These are phyloP conservation scores for Lophium mytilinum DNA, from an alignment of 495 filamentous ascomycete species.

Conservation along the genomic window DNA sequence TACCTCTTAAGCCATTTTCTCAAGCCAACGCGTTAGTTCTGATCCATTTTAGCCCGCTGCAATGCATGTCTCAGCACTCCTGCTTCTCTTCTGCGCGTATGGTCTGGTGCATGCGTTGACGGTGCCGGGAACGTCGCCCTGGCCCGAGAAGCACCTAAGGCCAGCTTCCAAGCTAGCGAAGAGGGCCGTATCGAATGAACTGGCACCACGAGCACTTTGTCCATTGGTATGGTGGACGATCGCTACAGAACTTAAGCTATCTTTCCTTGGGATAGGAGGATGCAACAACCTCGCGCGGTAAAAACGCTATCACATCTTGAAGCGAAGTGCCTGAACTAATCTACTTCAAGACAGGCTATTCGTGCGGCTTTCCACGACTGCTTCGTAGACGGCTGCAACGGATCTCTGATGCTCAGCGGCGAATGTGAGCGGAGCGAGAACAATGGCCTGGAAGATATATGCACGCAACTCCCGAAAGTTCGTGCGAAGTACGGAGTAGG, in stretches of 20 bases:
- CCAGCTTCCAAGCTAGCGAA: not conserved
- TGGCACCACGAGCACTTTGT: conserved; percentile 2
- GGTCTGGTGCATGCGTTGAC: not conserved
- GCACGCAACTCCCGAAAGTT: conserved; percentile 7
- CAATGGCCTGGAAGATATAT: conserved; percentile 11
- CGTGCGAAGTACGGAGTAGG: conserved; percentile 15
- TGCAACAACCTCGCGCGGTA: conserved; percentile 25
- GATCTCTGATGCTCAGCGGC: conserved; percentile 23
- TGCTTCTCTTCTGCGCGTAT: not conserved
- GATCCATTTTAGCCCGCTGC: conserved; percentile 4
- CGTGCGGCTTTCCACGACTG: conserved; percentile 28
- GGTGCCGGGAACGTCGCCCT: not conserved
- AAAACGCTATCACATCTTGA: not conserved
- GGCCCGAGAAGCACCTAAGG: not conserved
- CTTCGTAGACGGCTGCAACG: conserved; percentile 26
- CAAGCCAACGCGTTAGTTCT: too few species aligned
- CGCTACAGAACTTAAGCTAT: conserved; percentile 10
- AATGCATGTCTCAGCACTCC: not conserved
- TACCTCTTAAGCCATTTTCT: too few species aligned
- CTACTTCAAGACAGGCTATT: conserved; percentile 13
- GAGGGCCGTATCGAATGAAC: not conserved
- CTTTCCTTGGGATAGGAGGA: conserved; percentile 19
- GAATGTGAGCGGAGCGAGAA: conserved; percentile 22
- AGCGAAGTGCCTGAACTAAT: not conserved
- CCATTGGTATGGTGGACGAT: conserved; percentile 22